phyloP scores from a whole-genome alignment of 2,329 filamentous ascomycete genomes.

The Fusarium sp. region DNA sequence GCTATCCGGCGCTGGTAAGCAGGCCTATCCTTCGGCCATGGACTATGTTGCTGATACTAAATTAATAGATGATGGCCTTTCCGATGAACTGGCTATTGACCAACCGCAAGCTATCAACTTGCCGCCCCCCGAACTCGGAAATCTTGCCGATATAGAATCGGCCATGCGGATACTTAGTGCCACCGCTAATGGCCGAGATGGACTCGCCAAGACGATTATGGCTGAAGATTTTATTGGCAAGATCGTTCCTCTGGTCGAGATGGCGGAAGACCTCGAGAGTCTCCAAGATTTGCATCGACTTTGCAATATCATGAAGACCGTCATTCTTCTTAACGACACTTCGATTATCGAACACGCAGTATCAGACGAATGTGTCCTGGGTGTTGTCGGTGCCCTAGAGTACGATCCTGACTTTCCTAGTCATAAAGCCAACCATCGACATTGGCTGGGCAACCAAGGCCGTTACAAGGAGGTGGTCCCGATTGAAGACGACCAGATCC shows the following conservation, averaged over 20 bases:
- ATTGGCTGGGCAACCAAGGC: constrained; percentile 88
- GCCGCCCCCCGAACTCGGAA: constrained; percentile 82
- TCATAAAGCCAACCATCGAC: constrained; percentile 96
- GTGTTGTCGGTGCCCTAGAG: constrained; percentile 94
- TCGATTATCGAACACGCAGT: constrained; percentile 94
- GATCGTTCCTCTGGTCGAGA: constrained; percentile 84
- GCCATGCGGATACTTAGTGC: constrained; percentile 83
- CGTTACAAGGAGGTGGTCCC: constrained; percentile 96
- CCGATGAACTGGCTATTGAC: constrained; percentile 86
- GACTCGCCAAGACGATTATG: constrained; percentile 87
- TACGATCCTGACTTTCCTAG: constrained; percentile 98
- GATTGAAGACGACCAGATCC: constrained; percentile 84
- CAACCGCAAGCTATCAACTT: constrained; percentile 76
- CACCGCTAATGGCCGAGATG: constrained; percentile 81
- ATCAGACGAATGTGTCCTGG: constrained; percentile 87
- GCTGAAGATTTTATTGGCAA: constrained; percentile 88
- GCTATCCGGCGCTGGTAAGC: constrained; percentile 70
- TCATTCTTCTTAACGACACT: constrained; percentile 95
- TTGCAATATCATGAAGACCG: constrained; percentile 97
- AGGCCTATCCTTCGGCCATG: background rate
- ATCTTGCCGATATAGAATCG: constrained; percentile 85
- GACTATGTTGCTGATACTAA: constrained; percentile 44
- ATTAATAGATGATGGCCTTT: constrained; percentile 80
- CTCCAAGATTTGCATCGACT: constrained; percentile 86
- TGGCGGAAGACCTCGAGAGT: constrained; percentile 92